These are phyloP conservation scores for Yamadazyma jaroonii DNA, from an alignment of 1,139 yeast species.

Conservation along the genomic window DNA sequence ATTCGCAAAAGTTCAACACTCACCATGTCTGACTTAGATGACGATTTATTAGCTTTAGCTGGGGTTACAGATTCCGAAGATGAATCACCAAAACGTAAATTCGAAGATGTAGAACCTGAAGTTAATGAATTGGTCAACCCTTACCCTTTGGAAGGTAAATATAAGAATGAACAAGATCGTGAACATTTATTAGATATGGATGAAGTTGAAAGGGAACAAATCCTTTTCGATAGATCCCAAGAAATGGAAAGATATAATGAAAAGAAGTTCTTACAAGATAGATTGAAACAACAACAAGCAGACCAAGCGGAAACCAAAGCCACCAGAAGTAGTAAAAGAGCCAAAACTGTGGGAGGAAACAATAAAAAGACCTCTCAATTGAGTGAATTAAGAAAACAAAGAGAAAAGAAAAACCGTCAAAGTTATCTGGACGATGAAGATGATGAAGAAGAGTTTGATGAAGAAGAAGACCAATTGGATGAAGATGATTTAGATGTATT, in stretches of 20 bases:
- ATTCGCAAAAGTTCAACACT: conserved; percentile 2
- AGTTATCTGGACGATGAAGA: conserved; percentile 44
- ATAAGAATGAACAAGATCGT: conserved; percentile 78
- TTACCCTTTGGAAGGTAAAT: conserved; percentile 91
- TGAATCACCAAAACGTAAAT: conserved; percentile 18
- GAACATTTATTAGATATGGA: conserved; percentile 68
- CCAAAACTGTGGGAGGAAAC: conserved; percentile 26
- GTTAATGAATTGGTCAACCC: conserved; percentile 53
- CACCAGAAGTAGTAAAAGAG: conserved; percentile 25
- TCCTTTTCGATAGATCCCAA: conserved; percentile 87
- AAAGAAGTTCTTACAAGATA: conserved; percentile 73
- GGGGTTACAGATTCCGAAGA: conserved; percentile 53
- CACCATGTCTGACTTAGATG: conserved; percentile 66
- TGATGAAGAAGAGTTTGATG: conserved; percentile 33
- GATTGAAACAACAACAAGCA: conserved; percentile 58
- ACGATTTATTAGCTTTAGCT: conserved; percentile 87
- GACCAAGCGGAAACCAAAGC: conserved; percentile 31
- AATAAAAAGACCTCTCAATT: conserved; percentile 52
- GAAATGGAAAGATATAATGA: conserved; percentile 87
- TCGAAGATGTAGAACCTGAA: conserved; percentile 6
- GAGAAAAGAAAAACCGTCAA: conserved; percentile 57
- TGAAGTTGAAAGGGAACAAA: conserved; percentile 88
- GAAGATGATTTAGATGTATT: conserved; percentile 22
- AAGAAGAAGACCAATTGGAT: conserved; percentile 37
- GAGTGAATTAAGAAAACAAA: conserved; percentile 80